Evolutionary conservation across 768 basidiomycete species (phyloP).

Genomic region (Crucibulum laeve): DNA sequence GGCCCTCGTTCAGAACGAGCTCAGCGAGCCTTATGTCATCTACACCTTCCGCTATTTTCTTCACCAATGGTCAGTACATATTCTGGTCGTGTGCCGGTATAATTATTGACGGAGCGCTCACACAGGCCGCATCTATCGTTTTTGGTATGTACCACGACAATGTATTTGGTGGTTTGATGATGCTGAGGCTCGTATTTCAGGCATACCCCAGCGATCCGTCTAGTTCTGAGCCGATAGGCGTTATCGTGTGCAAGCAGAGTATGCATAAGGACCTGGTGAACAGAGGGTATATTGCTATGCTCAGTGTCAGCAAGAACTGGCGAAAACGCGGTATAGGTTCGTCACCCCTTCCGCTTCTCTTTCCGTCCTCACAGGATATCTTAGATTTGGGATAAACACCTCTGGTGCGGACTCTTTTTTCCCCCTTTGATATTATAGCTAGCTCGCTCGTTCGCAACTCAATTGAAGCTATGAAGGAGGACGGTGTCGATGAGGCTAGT

Average conservation of each 20-base stretch:
- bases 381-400: constrained; percentile 43
- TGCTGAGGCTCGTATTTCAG: constrained; percentile 24
- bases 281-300: constrained; percentile 97
- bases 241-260: constrained; percentile 97
- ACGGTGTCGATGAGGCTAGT: constrained; percentile 84
- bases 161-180: neutral
- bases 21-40: constrained; percentile 93
- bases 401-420: constrained; percentile 40
- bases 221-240: constrained; percentile 67
- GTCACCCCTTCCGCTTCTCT: constrained; percentile 33
- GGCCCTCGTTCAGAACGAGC: constrained; percentile 83
- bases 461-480: constrained; percentile 76
- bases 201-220: constrained; percentile 49
- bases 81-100: constrained; percentile 25
- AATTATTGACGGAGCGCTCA: neutral
- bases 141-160: constrained; percentile 41
- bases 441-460: constrained; percentile 81
- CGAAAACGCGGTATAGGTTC: constrained; percentile 90
- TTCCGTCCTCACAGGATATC: constrained; percentile 37
- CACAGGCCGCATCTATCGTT: constrained; percentile 86
- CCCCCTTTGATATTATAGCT: constrained; percentile 48
- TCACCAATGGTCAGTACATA: constrained; percentile 77
- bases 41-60: constrained; percentile 98
- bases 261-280: constrained; percentile 71
- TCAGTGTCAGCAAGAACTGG: constrained; percentile 81